Conservation (phyloP, 163 green algal species). For the Scenedesmus sp. region DNA sequence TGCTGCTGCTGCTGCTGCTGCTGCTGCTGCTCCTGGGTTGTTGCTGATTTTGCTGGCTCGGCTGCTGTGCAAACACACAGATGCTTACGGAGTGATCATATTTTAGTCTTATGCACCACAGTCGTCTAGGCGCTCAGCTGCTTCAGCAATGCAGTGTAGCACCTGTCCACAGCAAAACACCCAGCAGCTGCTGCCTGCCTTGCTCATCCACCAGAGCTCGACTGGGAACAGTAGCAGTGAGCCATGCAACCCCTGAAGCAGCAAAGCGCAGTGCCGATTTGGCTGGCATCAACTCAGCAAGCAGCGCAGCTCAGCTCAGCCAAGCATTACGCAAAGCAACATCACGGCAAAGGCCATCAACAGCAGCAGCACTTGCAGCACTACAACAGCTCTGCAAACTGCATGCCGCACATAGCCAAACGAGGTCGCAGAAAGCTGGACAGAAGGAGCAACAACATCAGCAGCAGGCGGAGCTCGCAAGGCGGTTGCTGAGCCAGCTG, state of each 20-base stretch:
- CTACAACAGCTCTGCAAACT: conserved; percentile 16
- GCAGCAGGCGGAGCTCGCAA: conserved; percentile 1
- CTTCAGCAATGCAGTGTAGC: neutral
- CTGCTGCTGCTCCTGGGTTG: conserved; percentile 12
- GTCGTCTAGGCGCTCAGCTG: neutral
- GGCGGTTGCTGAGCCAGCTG: neutral
- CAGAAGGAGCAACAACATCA: neutral
- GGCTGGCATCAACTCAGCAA: neutral
- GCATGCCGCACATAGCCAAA: neutral
- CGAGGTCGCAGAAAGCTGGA: neutral
- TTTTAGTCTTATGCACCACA: neutral
- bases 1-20: no score
- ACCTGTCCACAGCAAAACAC: neutral
- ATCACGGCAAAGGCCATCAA: neutral
- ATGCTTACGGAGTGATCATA: no score
- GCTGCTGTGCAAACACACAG: no score
- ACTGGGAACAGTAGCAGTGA: neutral
- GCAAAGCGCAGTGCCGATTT: neutral
- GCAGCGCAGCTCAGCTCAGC: neutral
- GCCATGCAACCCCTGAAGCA: neutral
- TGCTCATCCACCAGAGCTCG: neutral
- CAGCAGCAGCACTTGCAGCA: neutral
- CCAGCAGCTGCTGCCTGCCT: neutral
- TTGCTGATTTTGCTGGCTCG: neutral
- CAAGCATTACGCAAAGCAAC: conserved; percentile 12